Evolutionary conservation across 148 eudicot genomes (phyloP).

Genomic region (Agrostemma githago): DNA sequence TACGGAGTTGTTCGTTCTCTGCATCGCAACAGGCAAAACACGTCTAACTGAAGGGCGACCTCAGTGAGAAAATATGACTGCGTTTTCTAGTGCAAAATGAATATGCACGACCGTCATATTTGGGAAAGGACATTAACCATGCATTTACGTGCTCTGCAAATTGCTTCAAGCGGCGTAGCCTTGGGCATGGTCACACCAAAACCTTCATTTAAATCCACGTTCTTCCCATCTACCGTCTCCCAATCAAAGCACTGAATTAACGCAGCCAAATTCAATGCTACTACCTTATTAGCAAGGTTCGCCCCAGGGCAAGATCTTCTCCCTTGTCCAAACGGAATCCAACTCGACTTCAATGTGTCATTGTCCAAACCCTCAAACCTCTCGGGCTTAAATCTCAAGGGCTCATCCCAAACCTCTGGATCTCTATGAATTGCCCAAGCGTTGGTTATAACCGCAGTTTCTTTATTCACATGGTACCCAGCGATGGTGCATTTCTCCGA

Average conservation of each 20-base stretch:
- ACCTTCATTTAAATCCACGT: conserved; percentile 22
- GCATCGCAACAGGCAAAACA: too few species aligned
- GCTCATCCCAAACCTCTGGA: too few species aligned
- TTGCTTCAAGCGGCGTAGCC: conserved; percentile 18
- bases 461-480: too few species aligned
- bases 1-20: not conserved
- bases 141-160: conserved; percentile 5
- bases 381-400: too few species aligned
- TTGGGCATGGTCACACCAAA: conserved; percentile 24
- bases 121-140: conserved; percentile 2
- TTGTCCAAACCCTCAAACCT: not conserved
- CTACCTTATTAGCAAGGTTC: conserved; percentile 15
- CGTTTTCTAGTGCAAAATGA: too few species aligned
- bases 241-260: conserved; percentile 18
- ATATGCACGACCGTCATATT: conserved; percentile 19
- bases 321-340: conserved; percentile 17
- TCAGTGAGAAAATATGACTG: too few species aligned
- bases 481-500: too few species aligned
- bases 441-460: too few species aligned
- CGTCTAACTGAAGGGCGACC: too few species aligned
- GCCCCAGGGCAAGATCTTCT: conserved; percentile 22
- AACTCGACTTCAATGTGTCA: conserved; percentile 1
- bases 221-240: conserved; percentile 7
- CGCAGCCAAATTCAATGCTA: conserved; percentile 18
- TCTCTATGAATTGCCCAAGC: too few species aligned